Conservation (phyloP, 148 eudicot species). For the Amaranthus cruentus region DNA sequence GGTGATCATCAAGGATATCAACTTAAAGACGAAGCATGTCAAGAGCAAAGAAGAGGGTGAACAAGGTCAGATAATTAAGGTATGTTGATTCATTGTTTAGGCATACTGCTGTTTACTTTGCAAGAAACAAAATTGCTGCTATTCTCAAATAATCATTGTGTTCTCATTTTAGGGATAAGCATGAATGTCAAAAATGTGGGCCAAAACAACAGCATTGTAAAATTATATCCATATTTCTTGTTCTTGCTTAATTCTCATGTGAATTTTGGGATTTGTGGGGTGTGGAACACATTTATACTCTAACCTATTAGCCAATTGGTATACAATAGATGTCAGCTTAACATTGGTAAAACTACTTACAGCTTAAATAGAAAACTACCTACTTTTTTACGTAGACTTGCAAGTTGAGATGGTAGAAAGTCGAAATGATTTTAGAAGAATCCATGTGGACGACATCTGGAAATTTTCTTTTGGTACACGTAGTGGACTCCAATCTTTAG, state of each 20-base stretch:
- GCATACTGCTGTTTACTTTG: neutral
- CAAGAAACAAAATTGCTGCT: neutral
- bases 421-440: no score
- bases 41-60: constrained; percentile 76
- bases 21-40: constrained; percentile 90
- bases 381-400: neutral
- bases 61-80: constrained; percentile 85
- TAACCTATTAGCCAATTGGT: no score
- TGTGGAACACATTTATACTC: neutral
- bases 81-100: constrained; percentile 14
- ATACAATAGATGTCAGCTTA: no score
- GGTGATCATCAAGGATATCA: constrained; percentile 66
- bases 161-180: neutral
- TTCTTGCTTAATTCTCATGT: neutral
- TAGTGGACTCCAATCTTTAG: no score
- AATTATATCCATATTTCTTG: neutral
- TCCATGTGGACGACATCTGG: no score
- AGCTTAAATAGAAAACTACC: neutral
- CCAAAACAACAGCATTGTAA: neutral
- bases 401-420: neutral
- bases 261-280: neutral
- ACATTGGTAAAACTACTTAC: neutral
- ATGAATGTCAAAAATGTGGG: neutral
- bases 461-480: no score
- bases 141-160: neutral